phyloP scores from a whole-genome alignment of 2,329 filamentous ascomycete genomes.

The Piedraia hortae region DNA sequence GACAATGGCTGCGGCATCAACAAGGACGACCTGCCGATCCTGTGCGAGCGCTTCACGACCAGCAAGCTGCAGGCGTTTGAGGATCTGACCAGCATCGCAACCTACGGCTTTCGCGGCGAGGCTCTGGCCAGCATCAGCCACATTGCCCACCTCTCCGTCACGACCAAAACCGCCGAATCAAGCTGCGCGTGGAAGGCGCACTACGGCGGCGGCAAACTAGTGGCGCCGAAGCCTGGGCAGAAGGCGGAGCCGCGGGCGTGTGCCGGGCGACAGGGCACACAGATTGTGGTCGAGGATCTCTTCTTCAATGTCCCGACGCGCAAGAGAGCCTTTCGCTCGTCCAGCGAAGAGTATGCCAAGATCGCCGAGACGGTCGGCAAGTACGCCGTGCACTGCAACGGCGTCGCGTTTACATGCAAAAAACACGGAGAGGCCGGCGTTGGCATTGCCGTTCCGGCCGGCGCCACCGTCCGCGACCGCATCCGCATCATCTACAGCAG shows the following conservation, averaged over 20 bases:
- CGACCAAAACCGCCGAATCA: conserved; percentile 73
- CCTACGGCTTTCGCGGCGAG: conserved; percentile 94
- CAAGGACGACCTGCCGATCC: conserved; percentile 68
- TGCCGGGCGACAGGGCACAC: conserved; percentile 68
- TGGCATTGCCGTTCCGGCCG: conserved; percentile 51
- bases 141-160: conserved; percentile 84
- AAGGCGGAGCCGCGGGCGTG: conserved; percentile 60
- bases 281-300: conserved; percentile 82
- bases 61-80: conserved; percentile 88
- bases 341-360: conserved; percentile 89
- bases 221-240: conserved; percentile 67
- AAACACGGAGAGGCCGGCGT: conserved; percentile 74
- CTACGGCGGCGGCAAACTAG: conserved; percentile 59
- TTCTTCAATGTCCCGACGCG: conserved; percentile 91
- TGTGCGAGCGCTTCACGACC: conserved; percentile 90
- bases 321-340: conserved; percentile 65
- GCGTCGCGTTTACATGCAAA: conserved; percentile 90
- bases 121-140: conserved; percentile 94
- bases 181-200: conserved; percentile 73
- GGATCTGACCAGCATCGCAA: conserved; percentile 66
- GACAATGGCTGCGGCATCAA: conserved; percentile 93
- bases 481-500: conserved; percentile 78
- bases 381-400: conserved; percentile 72
- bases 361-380: conserved; percentile 84
- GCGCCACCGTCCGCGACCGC: conserved; percentile 46